These are phyloP conservation scores for Paramyrothecium roridum DNA, from an alignment of 2,329 filamentous ascomycete species.

Conservation along the genomic window DNA sequence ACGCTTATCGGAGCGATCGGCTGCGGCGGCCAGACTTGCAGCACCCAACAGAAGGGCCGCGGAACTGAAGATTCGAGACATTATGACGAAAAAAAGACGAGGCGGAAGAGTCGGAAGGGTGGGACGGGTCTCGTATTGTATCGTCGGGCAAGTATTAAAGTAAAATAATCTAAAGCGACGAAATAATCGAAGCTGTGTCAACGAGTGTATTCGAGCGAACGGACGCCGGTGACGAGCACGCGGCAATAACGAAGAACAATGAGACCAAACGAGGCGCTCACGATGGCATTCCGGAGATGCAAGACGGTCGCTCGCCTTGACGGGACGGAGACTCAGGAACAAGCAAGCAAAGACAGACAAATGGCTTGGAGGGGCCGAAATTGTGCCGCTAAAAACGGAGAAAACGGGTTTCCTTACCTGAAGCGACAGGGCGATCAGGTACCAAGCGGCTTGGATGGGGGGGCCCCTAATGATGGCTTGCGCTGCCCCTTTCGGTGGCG, in stretches of 20 bases:
- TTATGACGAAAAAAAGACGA: not conserved
- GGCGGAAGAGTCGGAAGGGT: not conserved
- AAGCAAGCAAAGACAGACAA: no score
- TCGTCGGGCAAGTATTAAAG: not conserved
- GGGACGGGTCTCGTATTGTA: not conserved
- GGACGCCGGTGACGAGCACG: not conserved
- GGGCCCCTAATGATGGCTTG: not conserved
- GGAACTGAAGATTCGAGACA: constrained; percentile 1
- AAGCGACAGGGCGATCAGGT: not conserved
- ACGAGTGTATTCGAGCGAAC: not conserved
- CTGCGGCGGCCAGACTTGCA: constrained; percentile 18
- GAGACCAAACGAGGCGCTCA: not conserved
- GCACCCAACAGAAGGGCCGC: constrained; percentile 13
- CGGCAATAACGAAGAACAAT: not conserved
- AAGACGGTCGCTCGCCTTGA: not conserved
- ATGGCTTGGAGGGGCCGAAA: no score
- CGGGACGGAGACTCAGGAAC: no score
- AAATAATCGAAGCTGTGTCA: not conserved
- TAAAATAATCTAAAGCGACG: not conserved
- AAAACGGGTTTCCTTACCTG: not conserved
- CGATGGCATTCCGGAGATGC: not conserved
- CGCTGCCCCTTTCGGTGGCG: not conserved
- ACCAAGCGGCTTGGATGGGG: not conserved
- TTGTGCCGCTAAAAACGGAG: not conserved
- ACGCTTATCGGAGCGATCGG: constrained; percentile 52